Conservation (phyloP, 2,329 filamentous ascomycete species). For the Claviceps capensis region DNA sequence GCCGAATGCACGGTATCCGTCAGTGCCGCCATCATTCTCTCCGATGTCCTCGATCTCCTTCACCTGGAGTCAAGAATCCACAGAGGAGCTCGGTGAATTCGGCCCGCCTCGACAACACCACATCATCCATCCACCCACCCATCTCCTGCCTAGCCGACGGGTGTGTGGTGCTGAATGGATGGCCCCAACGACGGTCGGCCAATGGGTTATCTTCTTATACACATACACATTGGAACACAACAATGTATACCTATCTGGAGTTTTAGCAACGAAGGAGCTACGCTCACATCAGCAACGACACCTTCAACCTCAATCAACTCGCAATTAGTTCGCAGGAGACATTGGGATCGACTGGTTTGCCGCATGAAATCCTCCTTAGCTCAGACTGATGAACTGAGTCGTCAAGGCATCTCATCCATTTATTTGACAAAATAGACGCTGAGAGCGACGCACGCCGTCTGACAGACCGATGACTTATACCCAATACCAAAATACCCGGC, state of each 20-base stretch:
- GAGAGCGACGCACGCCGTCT: neutral
- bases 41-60: neutral
- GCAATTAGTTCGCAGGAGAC: neutral
- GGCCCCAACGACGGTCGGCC: neutral
- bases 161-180: neutral
- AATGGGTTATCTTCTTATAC: neutral
- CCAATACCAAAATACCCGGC: neutral
- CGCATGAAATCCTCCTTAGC: neutral
- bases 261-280: neutral
- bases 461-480: neutral
- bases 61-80: neutral
- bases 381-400: neutral
- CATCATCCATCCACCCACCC: constrained; percentile 1
- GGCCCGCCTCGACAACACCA: neutral
- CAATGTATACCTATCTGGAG: neutral
- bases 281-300: neutral
- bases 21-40: neutral
- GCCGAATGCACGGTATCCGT: neutral
- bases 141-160: neutral
- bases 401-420: neutral
- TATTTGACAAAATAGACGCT: neutral
- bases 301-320: neutral
- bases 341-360: neutral
- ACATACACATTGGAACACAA: neutral
- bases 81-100: constrained; percentile 1